phyloP scores from a whole-genome alignment of 306 rosid genomes.

The Corylus avellana region DNA sequence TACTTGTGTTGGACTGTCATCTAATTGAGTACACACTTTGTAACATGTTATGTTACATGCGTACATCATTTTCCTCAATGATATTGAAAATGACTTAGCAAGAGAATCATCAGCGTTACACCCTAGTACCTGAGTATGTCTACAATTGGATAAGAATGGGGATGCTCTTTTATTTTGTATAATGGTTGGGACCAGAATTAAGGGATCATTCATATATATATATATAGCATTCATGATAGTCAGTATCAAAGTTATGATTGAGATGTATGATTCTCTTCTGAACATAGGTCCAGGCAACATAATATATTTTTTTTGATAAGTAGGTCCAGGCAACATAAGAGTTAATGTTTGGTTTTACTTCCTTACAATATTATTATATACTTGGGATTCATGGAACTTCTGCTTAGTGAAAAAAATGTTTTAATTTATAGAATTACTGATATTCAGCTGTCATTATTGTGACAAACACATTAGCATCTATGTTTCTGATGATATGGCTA shows the following conservation, averaged over 20 bases:
- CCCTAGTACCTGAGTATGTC: not conserved
- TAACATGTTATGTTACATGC: not conserved
- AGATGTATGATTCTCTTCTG: not conserved
- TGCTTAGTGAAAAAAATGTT: not conserved
- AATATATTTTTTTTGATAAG: not conserved
- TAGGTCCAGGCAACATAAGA: not conserved
- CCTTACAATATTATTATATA: not conserved
- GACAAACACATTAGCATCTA: not conserved
- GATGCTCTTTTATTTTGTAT: not conserved
- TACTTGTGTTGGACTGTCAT: not conserved
- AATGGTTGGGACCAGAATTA: not conserved
- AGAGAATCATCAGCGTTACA: not conserved
- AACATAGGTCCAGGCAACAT: not conserved
- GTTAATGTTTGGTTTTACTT: not conserved
- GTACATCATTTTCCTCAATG: not conserved
- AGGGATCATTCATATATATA: not conserved
- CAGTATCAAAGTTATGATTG: not conserved
- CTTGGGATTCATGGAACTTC: not conserved
- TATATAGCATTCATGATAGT: not conserved
- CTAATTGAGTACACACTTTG: not conserved
- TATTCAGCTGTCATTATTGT: not conserved
- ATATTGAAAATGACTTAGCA: not conserved
- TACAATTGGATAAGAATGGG: not conserved
- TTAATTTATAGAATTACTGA: not conserved
- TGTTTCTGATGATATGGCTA: slow-evolving; percentile 17